A percentile compares a stretch with the other conserved stretches of the same genome.
These are phyloP conservation scores for Thermothielavioides terrestris DNA, from an alignment of 495 filamentous ascomycete species.

Conservation along the genomic window DNA sequence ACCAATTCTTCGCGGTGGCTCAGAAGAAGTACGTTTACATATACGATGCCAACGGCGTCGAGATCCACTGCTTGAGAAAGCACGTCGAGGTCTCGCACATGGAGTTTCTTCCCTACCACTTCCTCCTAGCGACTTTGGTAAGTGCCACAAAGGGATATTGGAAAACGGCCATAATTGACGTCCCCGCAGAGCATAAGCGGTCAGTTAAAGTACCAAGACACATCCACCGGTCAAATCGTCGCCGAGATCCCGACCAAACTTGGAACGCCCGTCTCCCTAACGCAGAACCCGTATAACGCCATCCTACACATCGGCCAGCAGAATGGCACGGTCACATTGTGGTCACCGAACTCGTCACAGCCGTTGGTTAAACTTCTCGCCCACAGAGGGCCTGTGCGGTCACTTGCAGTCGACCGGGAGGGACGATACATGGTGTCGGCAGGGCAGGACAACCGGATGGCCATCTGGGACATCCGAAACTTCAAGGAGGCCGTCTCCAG, in stretches of 20 bases:
- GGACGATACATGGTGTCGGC: slow-evolving; percentile 94
- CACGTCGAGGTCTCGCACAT: slow-evolving; percentile 90
- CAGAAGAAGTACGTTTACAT: slow-evolving; percentile 94
- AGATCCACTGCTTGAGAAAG: slow-evolving; percentile 81
- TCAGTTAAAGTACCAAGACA: slow-evolving; percentile 88
- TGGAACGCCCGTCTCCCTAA: slow-evolving; percentile 74
- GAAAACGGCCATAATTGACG: background rate
- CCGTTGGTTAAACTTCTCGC: slow-evolving; percentile 88
- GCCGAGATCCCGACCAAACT: slow-evolving; percentile 73
- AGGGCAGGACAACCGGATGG: slow-evolving; percentile 85
- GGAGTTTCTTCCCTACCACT: slow-evolving; percentile 95
- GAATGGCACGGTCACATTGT: slow-evolving; percentile 87
- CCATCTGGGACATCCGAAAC: slow-evolving; percentile 92
- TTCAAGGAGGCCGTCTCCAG: slow-evolving; percentile 76
- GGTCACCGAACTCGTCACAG: slow-evolving; percentile 86
- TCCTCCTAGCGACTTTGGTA: slow-evolving; percentile 78
- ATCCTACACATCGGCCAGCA: slow-evolving; percentile 86
- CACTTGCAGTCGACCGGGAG: slow-evolving; percentile 75
- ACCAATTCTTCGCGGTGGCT: slow-evolving; percentile 92
- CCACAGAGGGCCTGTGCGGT: slow-evolving; percentile 88
- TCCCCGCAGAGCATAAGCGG: slow-evolving; percentile 63
- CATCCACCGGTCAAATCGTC: slow-evolving; percentile 80
- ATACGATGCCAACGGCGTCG: slow-evolving; percentile 81
- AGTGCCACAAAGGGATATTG: slow-evolving; percentile 20
- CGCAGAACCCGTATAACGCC: slow-evolving; percentile 85